Base-by-base conservation (phyloP, 176 grass and related monocot species). In the Carex littledalei region DNA sequence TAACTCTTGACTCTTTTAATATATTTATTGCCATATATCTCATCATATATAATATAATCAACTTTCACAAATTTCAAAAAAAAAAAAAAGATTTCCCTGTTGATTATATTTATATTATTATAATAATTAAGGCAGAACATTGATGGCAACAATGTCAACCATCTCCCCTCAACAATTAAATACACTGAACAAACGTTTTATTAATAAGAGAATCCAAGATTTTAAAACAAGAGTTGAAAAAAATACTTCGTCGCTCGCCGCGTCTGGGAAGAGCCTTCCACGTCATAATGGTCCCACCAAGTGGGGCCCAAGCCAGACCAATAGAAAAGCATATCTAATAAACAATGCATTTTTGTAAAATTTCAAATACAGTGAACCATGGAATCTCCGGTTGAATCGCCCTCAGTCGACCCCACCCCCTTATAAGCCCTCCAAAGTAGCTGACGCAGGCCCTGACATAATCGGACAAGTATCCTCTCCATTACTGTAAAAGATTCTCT, bases 381-480 rank as follows among this genome's bases (percentile, higher is more conserved):
- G 76, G 24, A 63, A 79, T 79, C 41, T 37, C 16, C 47, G 6
- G 21, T 39, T 57, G 65, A 43, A 53, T 35, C 7, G n/a, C 11
- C 59, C 20, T 64, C 65, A 31, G 39, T 37, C 26, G 84, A 21
- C 3, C 35, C 84, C 72, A 86, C 58, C 24, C 45, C 85, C 13
- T 54, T 12, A 50, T 0, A 62, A 15, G 3, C 2, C 20, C 18
- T 67, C 79, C 87, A 89, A 74, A 95, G 71, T 61, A 14, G 87
- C 65, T 91, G 89, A 93, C 91, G 94, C 47, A 61, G 89, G 57
- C 20, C 53, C 84, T 93, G 91, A 95, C 89, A 62, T 87, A 84
- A 86, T 86, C 43, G 26, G 26, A 26, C 26, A 26, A 26, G 26
- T 26, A 26, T 26, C 26, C 26, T 26, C 26, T 26, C 26, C 26